Evolutionary conservation across 306 rosid genomes (phyloP), one percentile per base, ranked within the genome.

Genomic region (Malus asiatica): DNA sequence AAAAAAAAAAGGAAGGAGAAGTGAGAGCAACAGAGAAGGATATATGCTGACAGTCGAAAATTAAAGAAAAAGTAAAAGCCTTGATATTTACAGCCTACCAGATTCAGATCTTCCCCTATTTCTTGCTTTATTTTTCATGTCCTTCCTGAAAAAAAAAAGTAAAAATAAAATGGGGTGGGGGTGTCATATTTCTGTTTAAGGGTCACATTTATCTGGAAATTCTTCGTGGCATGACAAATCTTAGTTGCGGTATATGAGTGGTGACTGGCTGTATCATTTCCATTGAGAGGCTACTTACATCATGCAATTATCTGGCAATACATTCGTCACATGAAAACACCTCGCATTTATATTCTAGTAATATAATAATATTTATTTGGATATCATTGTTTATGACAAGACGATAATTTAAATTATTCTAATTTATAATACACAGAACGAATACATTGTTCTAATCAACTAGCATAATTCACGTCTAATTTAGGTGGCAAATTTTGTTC

Each of bases 61-160:
- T 69, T 75, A 81, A 84, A 79, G 79, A 76, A 76, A 77, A 80
- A 78, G 86, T 77, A 73, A 75, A 83, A 66, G 81, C 74, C 66
- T 72, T 79, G 94, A 93, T 81, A 75, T 75, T 80, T 84, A 88
- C 92, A 71, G 62, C 80, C 80, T 77, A 90, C 97, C 92, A 83
- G 80, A 81, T 76, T 79, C 71, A 88, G 86, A 86, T 86, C 88
- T 70, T 70, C 69, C 35, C 69, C 35, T 62, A 78, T 71, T 71
- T 32, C 70, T 51, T 76, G 72, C 69, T 35, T 64, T 74, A 15
- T 32, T 66, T 51, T 38, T 48, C 53, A 20, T 19, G 32, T 19
- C 11, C 38, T n/a, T 63, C 38, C 9, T 11, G 3, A 33, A 5
- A 16, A 19, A 1, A 16, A 48, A 15, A 15, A n/a, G 20, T 30